Evolutionary conservation across 495 filamentous ascomycete genomes (phyloP), one percentile per base, ranked within the genome.

Genomic region (Aspergillus incahuasiensis): DNA sequence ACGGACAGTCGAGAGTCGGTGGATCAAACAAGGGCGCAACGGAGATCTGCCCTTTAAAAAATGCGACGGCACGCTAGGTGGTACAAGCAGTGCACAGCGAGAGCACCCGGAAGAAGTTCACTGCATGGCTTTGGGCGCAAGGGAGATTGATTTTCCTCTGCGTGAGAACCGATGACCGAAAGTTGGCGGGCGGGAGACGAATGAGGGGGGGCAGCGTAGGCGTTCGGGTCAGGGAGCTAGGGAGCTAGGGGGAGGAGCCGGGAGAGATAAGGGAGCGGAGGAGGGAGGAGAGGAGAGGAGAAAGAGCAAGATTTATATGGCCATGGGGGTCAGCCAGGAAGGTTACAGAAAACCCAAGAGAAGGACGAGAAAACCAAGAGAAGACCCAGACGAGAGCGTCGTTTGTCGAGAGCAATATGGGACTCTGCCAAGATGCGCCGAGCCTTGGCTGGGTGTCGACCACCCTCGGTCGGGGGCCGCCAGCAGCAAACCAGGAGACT

Each of bases 351-450:
- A 65, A 57, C 51, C 58, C 62, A 61, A 68, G 64, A 63, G 59
- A 64, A 62, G 34, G 48, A 48, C 58, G 61, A 64, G 61, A 66
- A 59, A 56, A 58, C 53, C 52, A 54, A 60, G 57, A 60, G 52
- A 43, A 56, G 48, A 55, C 47, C 25, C 22, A 25, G 61, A 52
- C 55, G n/a, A 16, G 38, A 40, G 38, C 38, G 38, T 18, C 13
- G n/a, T 16, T 60, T 57, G 57, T 58, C 52, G 51, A 58, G 56
- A 38, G 52, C 38, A 52, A 48, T 18, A 19, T 47, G 50, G 60
- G 66, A 69, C 65, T 58, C 21, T 65, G 73, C 73, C 73, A 75
- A 75, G 73, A 55, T 64, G 73, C 69, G 71, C 73, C 71, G 69
- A 74, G 71, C 62, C 64, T 71, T 75, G 73, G 73, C 73, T 75